Conservation (phyloP, 2,329 filamentous ascomycete species). For the Pseudomassariella vexata region DNA sequence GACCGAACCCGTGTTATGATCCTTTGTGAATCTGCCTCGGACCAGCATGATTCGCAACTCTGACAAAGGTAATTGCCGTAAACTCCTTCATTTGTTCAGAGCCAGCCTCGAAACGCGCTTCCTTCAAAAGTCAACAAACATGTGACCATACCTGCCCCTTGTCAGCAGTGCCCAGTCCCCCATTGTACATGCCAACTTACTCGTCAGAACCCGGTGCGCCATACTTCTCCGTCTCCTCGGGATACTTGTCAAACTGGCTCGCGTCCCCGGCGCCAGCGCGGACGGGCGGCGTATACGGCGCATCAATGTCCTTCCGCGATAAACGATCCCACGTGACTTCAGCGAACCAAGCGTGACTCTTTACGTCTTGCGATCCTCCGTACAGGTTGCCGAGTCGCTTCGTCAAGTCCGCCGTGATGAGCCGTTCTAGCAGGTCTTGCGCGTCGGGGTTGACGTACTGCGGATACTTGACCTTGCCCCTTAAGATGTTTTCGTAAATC, state of each 20-base stretch:
- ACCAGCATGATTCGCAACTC: background rate
- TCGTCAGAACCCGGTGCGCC: slow-evolving; percentile 73
- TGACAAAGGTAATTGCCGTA: background rate
- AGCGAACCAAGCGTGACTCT: slow-evolving; percentile 91
- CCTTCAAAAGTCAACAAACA: slow-evolving; percentile 68
- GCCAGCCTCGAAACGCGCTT: background rate
- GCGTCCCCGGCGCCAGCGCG: slow-evolving; percentile 91
- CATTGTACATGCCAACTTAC: slow-evolving; percentile 60
- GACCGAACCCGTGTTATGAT: background rate
- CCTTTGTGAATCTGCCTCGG: background rate
- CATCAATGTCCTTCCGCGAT: slow-evolving; percentile 93
- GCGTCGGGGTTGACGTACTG: slow-evolving; percentile 93
- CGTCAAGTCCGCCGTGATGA: slow-evolving; percentile 92
- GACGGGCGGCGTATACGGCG: slow-evolving; percentile 93
- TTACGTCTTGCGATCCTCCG: slow-evolving; percentile 85
- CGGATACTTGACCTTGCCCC: slow-evolving; percentile 93
- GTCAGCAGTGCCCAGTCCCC: too few species aligned
- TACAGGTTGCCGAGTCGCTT: slow-evolving; percentile 93
- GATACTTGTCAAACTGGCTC: slow-evolving; percentile 96
- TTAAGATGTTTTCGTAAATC: slow-evolving; percentile 98
- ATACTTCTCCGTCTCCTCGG: slow-evolving; percentile 92
- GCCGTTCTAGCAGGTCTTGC: slow-evolving; percentile 81
- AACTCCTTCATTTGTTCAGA: background rate
- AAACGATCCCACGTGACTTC: slow-evolving; percentile 97
- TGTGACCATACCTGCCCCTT: slow-evolving; percentile 63